A percentile compares a stretch with the other conserved stretches of the same genome.
Conservation (phyloP, 805 yeast species). For the Nakazawaea pomicola region DNA sequence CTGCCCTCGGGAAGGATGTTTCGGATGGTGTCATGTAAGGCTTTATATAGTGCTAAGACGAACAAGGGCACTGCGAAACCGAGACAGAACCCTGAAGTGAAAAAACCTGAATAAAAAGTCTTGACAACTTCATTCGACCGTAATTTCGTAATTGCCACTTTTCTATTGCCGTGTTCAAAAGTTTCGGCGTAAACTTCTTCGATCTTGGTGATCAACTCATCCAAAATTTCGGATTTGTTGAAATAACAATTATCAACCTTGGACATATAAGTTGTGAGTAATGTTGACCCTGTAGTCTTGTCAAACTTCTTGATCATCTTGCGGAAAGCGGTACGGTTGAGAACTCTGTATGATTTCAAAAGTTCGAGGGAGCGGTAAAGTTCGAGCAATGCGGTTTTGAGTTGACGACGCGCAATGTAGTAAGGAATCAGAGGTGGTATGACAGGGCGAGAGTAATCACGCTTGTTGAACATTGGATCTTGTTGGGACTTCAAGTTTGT, state of each 20-base stretch:
- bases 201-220: slow-evolving; percentile 52
- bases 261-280: slow-evolving; percentile 46
- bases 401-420: slow-evolving; percentile 57
- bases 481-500: neutral
- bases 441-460: slow-evolving; percentile 55
- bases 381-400: slow-evolving; percentile 66
- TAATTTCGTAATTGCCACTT: slow-evolving; percentile 66
- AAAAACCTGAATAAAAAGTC: slow-evolving; percentile 42
- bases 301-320: slow-evolving; percentile 90
- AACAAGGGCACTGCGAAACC: slow-evolving; percentile 73
- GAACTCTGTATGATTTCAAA: slow-evolving; percentile 60
- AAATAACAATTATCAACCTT: slow-evolving; percentile 56
- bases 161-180: slow-evolving; percentile 68
- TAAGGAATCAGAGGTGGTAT: no score
- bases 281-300: slow-evolving; percentile 50
- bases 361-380: slow-evolving; percentile 70
- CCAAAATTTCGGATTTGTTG: slow-evolving; percentile 60
- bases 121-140: slow-evolving; percentile 38
- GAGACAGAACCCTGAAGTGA: slow-evolving; percentile 58
- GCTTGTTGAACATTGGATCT: slow-evolving; percentile 28
- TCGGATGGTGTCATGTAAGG: slow-evolving; percentile 29
- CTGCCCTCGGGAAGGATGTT: slow-evolving; percentile 48
- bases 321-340: slow-evolving; percentile 85
- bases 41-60: slow-evolving; percentile 47
- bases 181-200: slow-evolving; percentile 64